Evolutionary conservation across 2,329 filamentous ascomycete genomes (phyloP), one percentile per base, ranked within the genome.

Genomic region (Sclerotinia borealis): DNA sequence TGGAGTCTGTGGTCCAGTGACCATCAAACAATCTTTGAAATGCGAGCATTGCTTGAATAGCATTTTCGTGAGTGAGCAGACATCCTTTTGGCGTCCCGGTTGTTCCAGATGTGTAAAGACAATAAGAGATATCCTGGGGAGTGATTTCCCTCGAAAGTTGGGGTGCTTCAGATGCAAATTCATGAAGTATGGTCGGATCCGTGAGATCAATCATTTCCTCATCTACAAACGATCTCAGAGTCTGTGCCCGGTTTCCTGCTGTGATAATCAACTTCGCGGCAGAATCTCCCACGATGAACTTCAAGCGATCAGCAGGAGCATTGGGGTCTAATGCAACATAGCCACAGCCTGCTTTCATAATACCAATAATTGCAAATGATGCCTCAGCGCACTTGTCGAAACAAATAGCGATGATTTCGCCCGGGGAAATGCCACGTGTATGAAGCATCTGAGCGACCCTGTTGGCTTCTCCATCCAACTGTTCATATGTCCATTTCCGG

Each of bases 1-100:
- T 85, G 0, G 92, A 96, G 0, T 83, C 73, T 0, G 79, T 71
- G 47, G 89, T 82, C 90, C 92, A 96, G 70, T 91, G 89, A 0
- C 83, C 85, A 6, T 77, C 76, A 72, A 97, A 96, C 0, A 97
- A 80, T 36, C 86, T 79, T 70, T 91, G 87, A 74, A 97, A 97
- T 0, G 92, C 87, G 61, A 93, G 83, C 85, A 97, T 91, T 31
- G 92, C 91, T 73, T 97, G 93, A 0, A 96, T 89, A 0, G 90
- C 85, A 73, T 96, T 97, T 59, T 92, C 86, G 71, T 97, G 93
- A 0, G 90, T 96, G 52, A 97, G 86, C 64, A 95, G 85, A 68
- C 92, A 96, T 2, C 75, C 75, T 65, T 77, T 77, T 1, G 75
- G 75, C 9, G 72, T 73, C 4, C 76, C 76, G 2, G 76, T 76